Evolutionary conservation across 2,329 filamentous ascomycete genomes (phyloP).

Genomic region (Chrysosporium keratinophilum): DNA sequence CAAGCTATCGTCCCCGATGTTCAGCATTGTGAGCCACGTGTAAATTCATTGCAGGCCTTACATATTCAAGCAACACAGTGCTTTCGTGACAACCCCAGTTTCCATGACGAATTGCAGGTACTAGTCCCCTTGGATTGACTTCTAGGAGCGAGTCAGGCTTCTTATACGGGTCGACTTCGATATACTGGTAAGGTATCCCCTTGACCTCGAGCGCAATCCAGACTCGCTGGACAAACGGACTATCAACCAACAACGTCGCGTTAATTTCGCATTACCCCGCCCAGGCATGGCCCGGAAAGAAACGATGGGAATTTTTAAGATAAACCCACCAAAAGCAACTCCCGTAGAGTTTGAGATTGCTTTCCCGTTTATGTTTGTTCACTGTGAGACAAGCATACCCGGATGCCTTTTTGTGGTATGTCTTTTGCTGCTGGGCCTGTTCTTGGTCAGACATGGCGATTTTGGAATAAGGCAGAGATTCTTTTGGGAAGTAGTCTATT

Average conservation of each 20-base stretch:
- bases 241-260: constrained; percentile 25
- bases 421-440: constrained; percentile 47
- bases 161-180: constrained; percentile 71
- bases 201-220: constrained; percentile 84
- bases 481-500: neutral
- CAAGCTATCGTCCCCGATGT: constrained; percentile 43
- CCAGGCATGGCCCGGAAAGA: neutral
- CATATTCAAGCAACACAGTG: constrained; percentile 74
- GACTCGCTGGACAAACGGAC: constrained; percentile 75
- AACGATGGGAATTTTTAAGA: neutral
- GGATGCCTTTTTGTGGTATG: constrained; percentile 60
- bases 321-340: constrained; percentile 65
- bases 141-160: constrained; percentile 61
- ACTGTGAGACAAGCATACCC: constrained; percentile 60
- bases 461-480: constrained; percentile 20
- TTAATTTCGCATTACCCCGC: constrained; percentile 10
- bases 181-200: constrained; percentile 69
- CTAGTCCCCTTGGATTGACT: constrained; percentile 63
- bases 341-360: constrained; percentile 65
- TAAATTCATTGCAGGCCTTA: constrained; percentile 33
- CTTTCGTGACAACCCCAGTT: constrained; percentile 78
- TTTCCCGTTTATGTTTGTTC: constrained; percentile 58
- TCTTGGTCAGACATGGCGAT: constrained; percentile 39
- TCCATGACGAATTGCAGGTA: constrained; percentile 66
- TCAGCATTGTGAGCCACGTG: neutral